Base-by-base conservation (phyloP, 192 early-diverging fungal species). In the Geosiphon pyriformis region DNA sequence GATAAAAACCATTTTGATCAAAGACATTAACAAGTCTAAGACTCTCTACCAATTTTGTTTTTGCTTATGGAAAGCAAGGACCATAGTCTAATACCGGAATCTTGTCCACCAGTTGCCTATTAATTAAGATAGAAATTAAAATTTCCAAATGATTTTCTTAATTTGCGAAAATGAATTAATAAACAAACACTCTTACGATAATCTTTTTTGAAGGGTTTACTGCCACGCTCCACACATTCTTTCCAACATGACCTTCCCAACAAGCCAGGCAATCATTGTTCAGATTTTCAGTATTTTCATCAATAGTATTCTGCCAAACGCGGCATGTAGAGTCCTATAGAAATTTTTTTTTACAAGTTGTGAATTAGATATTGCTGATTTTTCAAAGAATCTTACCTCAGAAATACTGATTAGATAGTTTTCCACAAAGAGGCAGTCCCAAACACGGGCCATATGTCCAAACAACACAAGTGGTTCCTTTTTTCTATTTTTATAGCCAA, bases 181-280 rank as follows among this genome's bases (percentile, higher is more conserved):
- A 56, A 52, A 17, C 17, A 18, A 47, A 42, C 15, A 42, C 37
- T 15, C 74, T 34, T 70, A 79, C 74, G 18, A 88, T 80, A 20
- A 81, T 64, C 2, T 71, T 69, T 30, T 72, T 63, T 2, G 61
- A 71, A 0, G 80, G 83, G 62, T 74, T 77, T 4, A 90, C 75
- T 1, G 89, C 91, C 15, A 91, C 72, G 29, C 88, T 80, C 93
- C 93, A 95, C 3, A 91, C 83, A 64, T 89, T 91, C 69, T 90
- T 92, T 22, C 82, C 83, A 25, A 80, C 81, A 71, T 92, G 93
- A 2, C 88, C 90, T 72, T 88, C 87, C 87, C 87, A 92, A 50
- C 82, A 85, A 8, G 85, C 86, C 34, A 89, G 54, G 48, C 88
- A 87, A 26, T 80, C 78, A 29, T 74, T 70, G 18, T 63, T 73